Evolutionary conservation across 768 basidiomycete genomes (phyloP).

Genomic region (Calocybe cyanea): DNA sequence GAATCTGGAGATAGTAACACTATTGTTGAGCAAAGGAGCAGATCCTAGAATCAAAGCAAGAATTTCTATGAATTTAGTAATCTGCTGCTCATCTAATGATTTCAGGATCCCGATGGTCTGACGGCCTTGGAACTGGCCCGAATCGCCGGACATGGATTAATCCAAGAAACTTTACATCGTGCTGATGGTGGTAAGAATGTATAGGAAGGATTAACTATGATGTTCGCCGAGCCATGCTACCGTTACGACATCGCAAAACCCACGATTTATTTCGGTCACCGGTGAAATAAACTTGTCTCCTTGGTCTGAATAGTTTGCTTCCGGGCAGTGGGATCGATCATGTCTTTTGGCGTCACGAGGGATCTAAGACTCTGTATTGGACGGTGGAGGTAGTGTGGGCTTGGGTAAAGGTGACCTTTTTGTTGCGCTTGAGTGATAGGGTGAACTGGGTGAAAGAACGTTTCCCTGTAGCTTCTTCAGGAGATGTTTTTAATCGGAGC

Average conservation of each 20-base stretch:
- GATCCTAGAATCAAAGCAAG: constrained; percentile 55
- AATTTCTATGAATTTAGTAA: not conserved
- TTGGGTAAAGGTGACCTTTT: constrained; percentile 6
- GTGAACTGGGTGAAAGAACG: constrained; percentile 53
- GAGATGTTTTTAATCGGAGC: not conserved
- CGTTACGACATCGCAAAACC: too few species aligned
- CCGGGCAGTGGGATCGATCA: too few species aligned
- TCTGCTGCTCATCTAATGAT: constrained; percentile 2
- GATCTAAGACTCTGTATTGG: not conserved
- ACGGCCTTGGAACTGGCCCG: constrained; percentile 58
- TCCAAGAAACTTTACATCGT: too few species aligned
- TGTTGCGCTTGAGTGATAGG: constrained; percentile 43
- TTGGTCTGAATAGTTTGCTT: too few species aligned
- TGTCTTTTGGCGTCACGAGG: too few species aligned
- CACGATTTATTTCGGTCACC: too few species aligned
- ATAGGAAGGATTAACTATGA: too few species aligned
- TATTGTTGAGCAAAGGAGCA: constrained; percentile 63
- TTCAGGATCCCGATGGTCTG: constrained; percentile 65
- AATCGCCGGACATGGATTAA: constrained; percentile 45
- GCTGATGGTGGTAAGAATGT: too few species aligned
- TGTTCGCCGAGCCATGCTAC: too few species aligned
- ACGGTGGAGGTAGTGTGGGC: not conserved
- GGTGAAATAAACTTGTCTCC: too few species aligned
- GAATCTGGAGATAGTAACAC: constrained; percentile 46
- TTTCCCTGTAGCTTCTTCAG: constrained; percentile 44